Conservation (phyloP, 129 eudicot species). For the Pulicaria dysenterica region DNA sequence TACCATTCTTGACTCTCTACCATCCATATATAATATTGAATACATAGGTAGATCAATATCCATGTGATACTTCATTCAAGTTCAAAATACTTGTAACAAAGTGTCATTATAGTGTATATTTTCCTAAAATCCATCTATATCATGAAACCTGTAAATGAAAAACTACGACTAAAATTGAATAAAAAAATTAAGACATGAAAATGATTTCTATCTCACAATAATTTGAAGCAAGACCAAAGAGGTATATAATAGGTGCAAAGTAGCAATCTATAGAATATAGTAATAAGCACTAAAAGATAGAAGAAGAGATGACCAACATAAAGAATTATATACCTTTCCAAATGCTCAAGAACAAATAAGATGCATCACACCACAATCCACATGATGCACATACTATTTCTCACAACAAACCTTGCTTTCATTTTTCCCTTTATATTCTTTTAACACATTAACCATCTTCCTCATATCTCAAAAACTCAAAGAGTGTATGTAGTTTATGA, state of each 20-base stretch:
- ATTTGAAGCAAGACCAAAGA: slow-evolving; percentile 15
- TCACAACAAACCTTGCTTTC: slow-evolving; percentile 30
- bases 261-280: slow-evolving; percentile 20
- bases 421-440: slow-evolving; percentile 17
- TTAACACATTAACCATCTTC: slow-evolving; percentile 18
- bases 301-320: slow-evolving; percentile 28
- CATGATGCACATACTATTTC: slow-evolving; percentile 30
- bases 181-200: neutral
- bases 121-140: neutral
- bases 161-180: neutral
- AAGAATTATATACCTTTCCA: slow-evolving; percentile 57
- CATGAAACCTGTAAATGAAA: neutral
- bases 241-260: slow-evolving; percentile 24
- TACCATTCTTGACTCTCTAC: slow-evolving; percentile 31
- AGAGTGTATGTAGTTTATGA: slow-evolving; percentile 33
- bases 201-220: slow-evolving; percentile 17
- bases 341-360: slow-evolving; percentile 37
- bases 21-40: slow-evolving; percentile 18
- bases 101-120: slow-evolving; percentile 3
- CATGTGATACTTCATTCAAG: neutral
- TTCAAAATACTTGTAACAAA: neutral
- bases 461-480: slow-evolving; percentile 13
- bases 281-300: slow-evolving; percentile 27
- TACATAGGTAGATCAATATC: slow-evolving; percentile 7
- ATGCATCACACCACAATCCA: slow-evolving; percentile 21